These are phyloP conservation scores for Bryopsis sp. DNA, from an alignment of 139 green algal genomes.

Conservation along the genomic window DNA sequence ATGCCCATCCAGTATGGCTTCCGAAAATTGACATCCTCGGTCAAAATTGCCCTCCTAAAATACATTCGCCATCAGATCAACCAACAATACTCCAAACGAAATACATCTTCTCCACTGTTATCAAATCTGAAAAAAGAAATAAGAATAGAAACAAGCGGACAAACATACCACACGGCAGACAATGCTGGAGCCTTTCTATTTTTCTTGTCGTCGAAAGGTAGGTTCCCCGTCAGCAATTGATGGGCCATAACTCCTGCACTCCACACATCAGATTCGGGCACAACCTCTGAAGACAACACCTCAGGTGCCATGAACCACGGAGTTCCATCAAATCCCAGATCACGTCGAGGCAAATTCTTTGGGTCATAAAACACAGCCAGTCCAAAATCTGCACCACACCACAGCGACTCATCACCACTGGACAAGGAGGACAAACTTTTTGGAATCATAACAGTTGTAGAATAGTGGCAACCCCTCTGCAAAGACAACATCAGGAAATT, in stretches of 20 bases:
- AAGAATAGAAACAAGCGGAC: no score
- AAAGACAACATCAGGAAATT: neutral
- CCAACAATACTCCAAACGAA: neutral
- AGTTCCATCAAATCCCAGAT: conserved; percentile 86
- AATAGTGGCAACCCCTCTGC: no score
- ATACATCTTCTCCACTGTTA: no score
- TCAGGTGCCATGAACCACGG: conserved; percentile 81
- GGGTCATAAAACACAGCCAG: conserved; percentile 75
- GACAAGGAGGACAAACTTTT: neutral
- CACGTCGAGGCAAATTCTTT: conserved; percentile 50
- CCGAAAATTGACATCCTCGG: conserved; percentile 50
- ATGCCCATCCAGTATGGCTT: conserved; percentile 52
- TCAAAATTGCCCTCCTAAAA: conserved; percentile 63
- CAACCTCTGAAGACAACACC: conserved; percentile 55
- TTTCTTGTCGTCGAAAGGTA: conserved; percentile 80
- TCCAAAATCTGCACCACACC: conserved; percentile 65
- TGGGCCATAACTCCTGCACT: conserved; percentile 79
- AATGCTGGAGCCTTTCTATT: conserved; percentile 57
- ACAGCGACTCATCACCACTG: no score
- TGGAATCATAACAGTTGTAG: neutral
- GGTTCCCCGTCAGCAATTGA: conserved; percentile 70
- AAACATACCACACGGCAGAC: conserved; percentile 49
- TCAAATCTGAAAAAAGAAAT: no score
- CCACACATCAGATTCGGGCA: conserved; percentile 72
- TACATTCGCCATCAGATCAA: neutral